phyloP scores from a whole-genome alignment of 768 basidiomycete genomes.

The Zangia roseola region DNA sequence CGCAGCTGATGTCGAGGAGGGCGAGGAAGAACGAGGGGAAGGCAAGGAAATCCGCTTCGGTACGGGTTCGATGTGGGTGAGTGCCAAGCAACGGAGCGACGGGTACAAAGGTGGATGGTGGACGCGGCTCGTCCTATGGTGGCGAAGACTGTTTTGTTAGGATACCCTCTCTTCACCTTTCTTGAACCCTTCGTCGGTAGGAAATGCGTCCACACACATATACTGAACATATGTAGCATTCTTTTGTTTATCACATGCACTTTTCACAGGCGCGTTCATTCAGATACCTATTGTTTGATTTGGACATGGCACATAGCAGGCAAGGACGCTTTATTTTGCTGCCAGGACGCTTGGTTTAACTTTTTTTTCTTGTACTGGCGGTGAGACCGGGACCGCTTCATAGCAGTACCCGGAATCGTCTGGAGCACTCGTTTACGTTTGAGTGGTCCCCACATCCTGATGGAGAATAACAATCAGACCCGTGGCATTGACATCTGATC shows the following conservation, averaged over 20 bases:
- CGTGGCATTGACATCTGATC: too few species aligned
- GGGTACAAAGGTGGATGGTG: conserved; percentile 81
- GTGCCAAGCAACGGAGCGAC: conserved; percentile 53
- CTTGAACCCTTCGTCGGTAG: not conserved
- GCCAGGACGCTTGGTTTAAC: not conserved
- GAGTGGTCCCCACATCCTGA: too few species aligned
- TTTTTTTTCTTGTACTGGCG: not conserved
- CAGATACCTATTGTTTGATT: conserved; percentile 24
- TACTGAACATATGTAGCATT: conserved; percentile 36
- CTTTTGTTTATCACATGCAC: conserved; percentile 30
- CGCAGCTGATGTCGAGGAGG: conserved; percentile 66
- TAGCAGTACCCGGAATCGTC: not conserved
- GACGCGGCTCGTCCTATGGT: conserved; percentile 78
- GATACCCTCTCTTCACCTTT: conserved; percentile 15
- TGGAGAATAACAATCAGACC: too few species aligned
- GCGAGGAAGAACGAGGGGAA: conserved; percentile 53
- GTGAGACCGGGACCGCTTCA: not conserved
- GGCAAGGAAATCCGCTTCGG: conserved; percentile 65
- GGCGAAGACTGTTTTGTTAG: conserved; percentile 75
- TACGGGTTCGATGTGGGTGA: conserved; percentile 84
- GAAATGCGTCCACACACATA: conserved; percentile 17
- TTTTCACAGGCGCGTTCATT: conserved; percentile 24
- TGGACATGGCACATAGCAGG: conserved; percentile 19
- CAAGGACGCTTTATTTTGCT: conserved; percentile 3
- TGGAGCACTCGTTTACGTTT: too few species aligned